Evolutionary conservation across 2,329 filamentous ascomycete genomes (phyloP).

Genomic region (Nemania sp.): DNA sequence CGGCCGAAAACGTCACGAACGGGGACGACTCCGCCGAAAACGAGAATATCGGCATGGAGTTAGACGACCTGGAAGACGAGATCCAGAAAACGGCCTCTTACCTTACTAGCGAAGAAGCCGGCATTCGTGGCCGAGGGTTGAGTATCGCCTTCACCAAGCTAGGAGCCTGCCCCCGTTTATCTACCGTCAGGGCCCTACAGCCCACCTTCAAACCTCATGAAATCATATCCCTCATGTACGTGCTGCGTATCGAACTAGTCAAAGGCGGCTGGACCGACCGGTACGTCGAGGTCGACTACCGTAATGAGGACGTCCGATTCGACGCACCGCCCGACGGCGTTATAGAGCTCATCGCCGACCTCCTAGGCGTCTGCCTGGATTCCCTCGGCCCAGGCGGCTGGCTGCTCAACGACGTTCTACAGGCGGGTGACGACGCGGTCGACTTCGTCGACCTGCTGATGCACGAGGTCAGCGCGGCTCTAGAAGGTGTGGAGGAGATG

Average conservation of each 20-base stretch:
- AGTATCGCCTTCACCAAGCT: constrained; percentile 72
- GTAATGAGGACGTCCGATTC: constrained; percentile 51
- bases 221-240: constrained; percentile 70
- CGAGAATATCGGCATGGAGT: constrained; percentile 54
- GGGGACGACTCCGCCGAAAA: constrained; percentile 39
- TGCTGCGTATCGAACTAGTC: constrained; percentile 73
- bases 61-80: constrained; percentile 66
- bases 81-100: constrained; percentile 71
- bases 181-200: constrained; percentile 67
- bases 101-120: constrained; percentile 66
- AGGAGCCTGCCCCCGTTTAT: constrained; percentile 63
- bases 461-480: constrained; percentile 70
- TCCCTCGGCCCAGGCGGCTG: constrained; percentile 76
- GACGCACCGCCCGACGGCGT: constrained; percentile 66
- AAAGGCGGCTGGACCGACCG: constrained; percentile 76
- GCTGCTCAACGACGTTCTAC: constrained; percentile 65
- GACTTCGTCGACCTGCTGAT: constrained; percentile 69
- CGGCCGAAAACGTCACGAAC: constrained; percentile 31
- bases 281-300: constrained; percentile 64
- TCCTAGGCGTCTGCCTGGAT: constrained; percentile 75
- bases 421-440: constrained; percentile 58
- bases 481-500: constrained; percentile 74
- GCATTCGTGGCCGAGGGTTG: constrained; percentile 65
- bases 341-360: constrained; percentile 71
- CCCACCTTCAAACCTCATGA: constrained; percentile 68